A percentile compares a stretch with the other conserved stretches of the same genome.
Conservation (phyloP, 768 basidiomycete species). For the Naematelia encephala region DNA sequence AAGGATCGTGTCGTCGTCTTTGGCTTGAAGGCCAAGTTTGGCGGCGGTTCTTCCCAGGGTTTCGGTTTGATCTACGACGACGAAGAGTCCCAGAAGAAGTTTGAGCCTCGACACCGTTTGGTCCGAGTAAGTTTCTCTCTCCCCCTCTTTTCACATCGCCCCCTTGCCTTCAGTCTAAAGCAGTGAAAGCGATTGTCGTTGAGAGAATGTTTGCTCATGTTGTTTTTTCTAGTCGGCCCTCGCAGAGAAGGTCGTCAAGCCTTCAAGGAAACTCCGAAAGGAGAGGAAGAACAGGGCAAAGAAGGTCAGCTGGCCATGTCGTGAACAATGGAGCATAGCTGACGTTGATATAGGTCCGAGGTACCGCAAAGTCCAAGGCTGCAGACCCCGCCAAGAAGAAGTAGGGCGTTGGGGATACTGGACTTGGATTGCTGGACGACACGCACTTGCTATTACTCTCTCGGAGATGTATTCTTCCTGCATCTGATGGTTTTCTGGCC, state of each 20-base stretch:
- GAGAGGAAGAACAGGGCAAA: conserved; percentile 99
- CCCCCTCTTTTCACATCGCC: background rate
- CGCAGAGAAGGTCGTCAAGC: conserved; percentile 73
- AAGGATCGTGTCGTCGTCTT: conserved; percentile 88
- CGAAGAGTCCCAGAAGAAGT: conserved; percentile 89
- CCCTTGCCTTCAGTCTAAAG: background rate
- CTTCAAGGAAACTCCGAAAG: conserved; percentile 96
- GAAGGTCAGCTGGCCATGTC: conserved; percentile 64
- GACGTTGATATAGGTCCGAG: conserved; percentile 66
- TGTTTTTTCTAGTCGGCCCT: conserved; percentile 51
- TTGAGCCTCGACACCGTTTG: conserved; percentile 93
- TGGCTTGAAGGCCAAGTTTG: conserved; percentile 89
- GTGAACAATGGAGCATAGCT: background rate
- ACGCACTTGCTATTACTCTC: background rate
- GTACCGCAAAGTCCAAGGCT: conserved; percentile 93
- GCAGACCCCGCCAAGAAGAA: conserved; percentile 52
- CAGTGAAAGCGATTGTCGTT: too few relatives aligned
- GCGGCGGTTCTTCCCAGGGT: conserved; percentile 95
- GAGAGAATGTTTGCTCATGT: too few relatives aligned
- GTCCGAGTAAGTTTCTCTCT: conserved; percentile 70
- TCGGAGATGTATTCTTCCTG: background rate
- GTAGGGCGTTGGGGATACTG: conserved; percentile 21
- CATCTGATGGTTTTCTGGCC: background rate
- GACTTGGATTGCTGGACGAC: background rate
- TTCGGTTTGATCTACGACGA: conserved; percentile 98